Evolutionary conservation across 164 flowering plant species (phyloP).

Genomic region (Cinnamomum micranthum): DNA sequence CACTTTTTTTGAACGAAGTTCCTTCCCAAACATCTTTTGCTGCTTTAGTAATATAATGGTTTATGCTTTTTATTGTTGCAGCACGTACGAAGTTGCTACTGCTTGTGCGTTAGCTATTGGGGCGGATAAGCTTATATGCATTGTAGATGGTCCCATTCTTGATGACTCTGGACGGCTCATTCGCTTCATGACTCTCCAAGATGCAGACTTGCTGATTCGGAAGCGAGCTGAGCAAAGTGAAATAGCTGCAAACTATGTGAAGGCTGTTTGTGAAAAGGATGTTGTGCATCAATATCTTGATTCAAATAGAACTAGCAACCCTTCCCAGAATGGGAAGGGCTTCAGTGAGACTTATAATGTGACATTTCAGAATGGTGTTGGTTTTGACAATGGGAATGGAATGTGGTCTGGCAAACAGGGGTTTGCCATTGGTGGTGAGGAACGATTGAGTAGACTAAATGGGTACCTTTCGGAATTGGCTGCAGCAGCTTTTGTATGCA

Average conservation of each 20-base stretch:
- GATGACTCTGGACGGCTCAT: conserved; percentile 78
- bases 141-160: conserved; percentile 86
- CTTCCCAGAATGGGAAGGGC: conserved; percentile 36
- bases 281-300: conserved; percentile 15
- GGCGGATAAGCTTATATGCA: conserved; percentile 95
- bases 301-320: conserved; percentile 22
- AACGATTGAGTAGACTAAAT: conserved; percentile 63
- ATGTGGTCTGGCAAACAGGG: conserved; percentile 86
- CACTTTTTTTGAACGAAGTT: not conserved
- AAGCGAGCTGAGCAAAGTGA: conserved; percentile 86
- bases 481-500: conserved; percentile 95
- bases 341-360: conserved; percentile 28
- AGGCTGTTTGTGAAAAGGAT: conserved; percentile 71
- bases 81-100: conserved; percentile 98
- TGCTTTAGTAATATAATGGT: not conserved
- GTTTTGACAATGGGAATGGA: conserved; percentile 92
- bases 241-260: conserved; percentile 88
- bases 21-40: not conserved
- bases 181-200: conserved; percentile 78
- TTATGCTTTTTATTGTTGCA: conserved; percentile 30
- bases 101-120: conserved; percentile 94
- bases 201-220: conserved; percentile 81
- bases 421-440: conserved; percentile 94
- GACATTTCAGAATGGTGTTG: conserved; percentile 87
- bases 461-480: conserved; percentile 96